Percentiles rank a stretch among this genome's conserved stretches.
Evolutionary conservation across 2,329 filamentous ascomycete species (phyloP).

Genomic region (Monosporascus cannonballus): DNA sequence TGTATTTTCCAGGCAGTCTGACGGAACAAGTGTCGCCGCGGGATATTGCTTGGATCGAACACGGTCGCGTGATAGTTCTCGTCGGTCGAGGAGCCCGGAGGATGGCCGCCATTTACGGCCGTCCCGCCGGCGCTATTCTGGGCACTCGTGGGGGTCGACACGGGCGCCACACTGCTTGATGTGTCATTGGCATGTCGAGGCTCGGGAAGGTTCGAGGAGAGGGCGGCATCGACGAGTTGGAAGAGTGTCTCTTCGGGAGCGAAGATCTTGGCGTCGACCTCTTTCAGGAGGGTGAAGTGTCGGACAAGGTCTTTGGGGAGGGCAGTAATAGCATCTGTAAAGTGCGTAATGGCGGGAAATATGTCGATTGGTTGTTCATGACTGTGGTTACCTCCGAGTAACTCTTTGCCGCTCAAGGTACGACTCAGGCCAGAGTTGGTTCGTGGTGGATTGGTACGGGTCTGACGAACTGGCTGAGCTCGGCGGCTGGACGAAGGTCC

Average conservation of each 20-base stretch:
- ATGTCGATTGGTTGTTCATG: constrained; percentile 59
- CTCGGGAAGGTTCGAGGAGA: constrained; percentile 44
- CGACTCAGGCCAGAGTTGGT: constrained; percentile 43
- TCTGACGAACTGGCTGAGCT: constrained; percentile 59
- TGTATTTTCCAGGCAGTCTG: constrained; percentile 72
- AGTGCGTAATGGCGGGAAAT: constrained; percentile 63
- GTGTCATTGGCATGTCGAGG: constrained; percentile 38
- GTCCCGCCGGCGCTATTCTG: constrained; percentile 42
- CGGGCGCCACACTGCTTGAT: constrained; percentile 34
- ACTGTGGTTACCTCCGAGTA: constrained; percentile 35
- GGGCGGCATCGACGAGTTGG: constrained; percentile 63
- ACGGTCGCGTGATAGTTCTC: constrained; percentile 38
- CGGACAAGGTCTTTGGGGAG: constrained; percentile 91
- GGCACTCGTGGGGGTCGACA: constrained; percentile 42
- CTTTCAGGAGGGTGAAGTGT: constrained; percentile 92
- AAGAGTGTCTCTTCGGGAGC: constrained; percentile 78
- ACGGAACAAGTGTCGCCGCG: constrained; percentile 68
- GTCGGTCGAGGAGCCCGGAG: constrained; percentile 34
- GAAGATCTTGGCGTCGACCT: constrained; percentile 96
- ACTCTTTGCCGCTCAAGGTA: constrained; percentile 37
- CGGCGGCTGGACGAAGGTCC: constrained; percentile 44
- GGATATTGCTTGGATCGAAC: constrained; percentile 53
- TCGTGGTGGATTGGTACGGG: constrained; percentile 58
- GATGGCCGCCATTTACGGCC: constrained; percentile 28
- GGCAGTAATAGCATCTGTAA: constrained; percentile 86